phyloP scores from a whole-genome alignment of 495 filamentous ascomycete species.

The Hyaloscypha finlandica region DNA sequence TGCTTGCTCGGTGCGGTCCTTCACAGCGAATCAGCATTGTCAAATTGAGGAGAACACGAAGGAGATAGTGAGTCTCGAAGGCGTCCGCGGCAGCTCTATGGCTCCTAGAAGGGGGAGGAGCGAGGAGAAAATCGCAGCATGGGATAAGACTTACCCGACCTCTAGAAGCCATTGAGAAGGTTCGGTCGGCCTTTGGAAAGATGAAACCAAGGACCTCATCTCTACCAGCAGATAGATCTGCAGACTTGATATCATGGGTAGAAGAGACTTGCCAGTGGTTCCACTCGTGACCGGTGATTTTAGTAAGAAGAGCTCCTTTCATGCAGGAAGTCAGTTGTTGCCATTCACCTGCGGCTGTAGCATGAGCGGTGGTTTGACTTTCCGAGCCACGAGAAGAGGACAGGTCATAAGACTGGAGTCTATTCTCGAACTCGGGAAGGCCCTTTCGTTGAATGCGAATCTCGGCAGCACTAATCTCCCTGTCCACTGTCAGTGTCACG shows the following conservation, averaged over 20 bases:
- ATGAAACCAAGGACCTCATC: slow-evolving; percentile 51
- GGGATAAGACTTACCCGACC: slow-evolving; percentile 45
- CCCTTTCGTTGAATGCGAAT: slow-evolving; percentile 36
- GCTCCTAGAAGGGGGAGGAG: too few relatives aligned
- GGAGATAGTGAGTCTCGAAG: too few relatives aligned
- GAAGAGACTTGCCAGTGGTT: slow-evolving; percentile 57
- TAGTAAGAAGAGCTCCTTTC: slow-evolving; percentile 43
- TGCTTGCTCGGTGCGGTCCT: slow-evolving; percentile 68
- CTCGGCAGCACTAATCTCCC: slow-evolving; percentile 39
- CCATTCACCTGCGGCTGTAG: slow-evolving; percentile 38
- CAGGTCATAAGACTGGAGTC: slow-evolving; percentile 40
- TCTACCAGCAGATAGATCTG: slow-evolving; percentile 26
- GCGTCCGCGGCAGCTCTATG: too few relatives aligned
- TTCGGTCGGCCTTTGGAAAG: slow-evolving; percentile 54
- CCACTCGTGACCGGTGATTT: slow-evolving; percentile 46
- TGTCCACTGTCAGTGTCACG: slow-evolving; percentile 3
- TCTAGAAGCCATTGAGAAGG: slow-evolving; percentile 68
- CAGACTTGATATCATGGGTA: slow-evolving; percentile 41
- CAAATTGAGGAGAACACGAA: too few relatives aligned
- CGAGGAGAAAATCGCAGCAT: not conserved
- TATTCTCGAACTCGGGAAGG: slow-evolving; percentile 39
- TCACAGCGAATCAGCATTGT: too few relatives aligned
- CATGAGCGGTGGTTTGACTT: slow-evolving; percentile 8
- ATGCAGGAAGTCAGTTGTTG: slow-evolving; percentile 51
- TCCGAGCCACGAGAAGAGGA: slow-evolving; percentile 6